Evolutionary conservation across 768 basidiomycete genomes (phyloP), one percentile per base, ranked within the genome.

Genomic region (Trametes gibbosa): DNA sequence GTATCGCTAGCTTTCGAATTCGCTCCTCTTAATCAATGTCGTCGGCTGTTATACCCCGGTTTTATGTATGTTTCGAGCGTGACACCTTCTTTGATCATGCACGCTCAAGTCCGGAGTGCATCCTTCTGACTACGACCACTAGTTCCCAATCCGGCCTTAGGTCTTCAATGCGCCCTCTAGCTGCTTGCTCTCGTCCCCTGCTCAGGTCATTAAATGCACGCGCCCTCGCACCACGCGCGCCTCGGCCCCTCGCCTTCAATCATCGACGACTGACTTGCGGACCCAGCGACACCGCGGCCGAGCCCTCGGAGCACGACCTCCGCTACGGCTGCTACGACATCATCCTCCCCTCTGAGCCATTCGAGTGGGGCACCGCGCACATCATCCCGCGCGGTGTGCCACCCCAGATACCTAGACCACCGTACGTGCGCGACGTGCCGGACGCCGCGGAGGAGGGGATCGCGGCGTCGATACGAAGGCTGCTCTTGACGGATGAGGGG

Each of bases 311-410:
- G 14, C 58, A 61, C 34, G 59, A 57, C 53, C 57, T 43, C 13
- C 49, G 50, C 61, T 83, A 81, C 57, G 85, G 85, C 16, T 64
- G 66, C 21, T 89, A 87, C 74, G 75, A 74, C 48, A 71, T 89
- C 32, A 84, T 90, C 51, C 75, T 89, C 13, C 88, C 87, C 0
- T 68, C 77, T 21, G 87, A 89, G 63, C 87, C 87, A 0, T 84
- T 79, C 57, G 73, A 85, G 17, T 83, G 81, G 69, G 87, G 87
- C 12, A 82, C 84, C 10, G 75, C 79, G 17, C 86, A 89, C 61
- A 85, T 90, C 37, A 66, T 63, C 3, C 80, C 79, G 25, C 81
- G 84, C 43, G 50, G 59, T 5, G 86, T 92, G 12, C 90, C 91
- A 10, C 37, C 68, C 0, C 66, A 73, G 53, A 90, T 91, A 29